These are phyloP conservation scores for Cordyceps cicadae DNA, from an alignment of 2,329 filamentous ascomycete species.

Conservation along the genomic window DNA sequence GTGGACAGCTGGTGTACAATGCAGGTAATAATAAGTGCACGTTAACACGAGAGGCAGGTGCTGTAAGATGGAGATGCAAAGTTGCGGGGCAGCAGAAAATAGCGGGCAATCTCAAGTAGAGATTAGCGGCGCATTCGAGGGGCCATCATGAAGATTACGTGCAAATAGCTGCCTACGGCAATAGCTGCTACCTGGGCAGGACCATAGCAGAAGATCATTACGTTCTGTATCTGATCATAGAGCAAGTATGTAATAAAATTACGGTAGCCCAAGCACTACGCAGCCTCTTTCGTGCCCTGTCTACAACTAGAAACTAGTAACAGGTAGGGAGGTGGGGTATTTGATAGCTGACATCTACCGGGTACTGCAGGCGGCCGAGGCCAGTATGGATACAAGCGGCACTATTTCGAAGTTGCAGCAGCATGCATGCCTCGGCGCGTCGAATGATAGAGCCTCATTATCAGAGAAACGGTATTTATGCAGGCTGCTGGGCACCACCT, in stretches of 20 bases:
- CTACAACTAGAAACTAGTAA: not conserved
- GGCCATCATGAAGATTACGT: too few species aligned
- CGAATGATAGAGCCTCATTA: not conserved
- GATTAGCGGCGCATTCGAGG: not conserved
- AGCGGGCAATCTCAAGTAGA: not conserved
- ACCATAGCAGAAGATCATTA: not conserved
- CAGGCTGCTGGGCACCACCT: not conserved
- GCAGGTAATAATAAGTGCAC: not conserved
- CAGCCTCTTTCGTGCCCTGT: not conserved
- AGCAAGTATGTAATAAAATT: not conserved
- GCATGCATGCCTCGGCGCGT: not conserved
- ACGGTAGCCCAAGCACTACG: not conserved
- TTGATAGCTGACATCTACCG: not conserved
- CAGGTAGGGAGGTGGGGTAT: too few species aligned
- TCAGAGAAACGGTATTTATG: not conserved
- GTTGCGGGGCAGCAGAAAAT: slow-evolving; percentile 5
- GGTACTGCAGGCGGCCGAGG: slow-evolving; percentile 1
- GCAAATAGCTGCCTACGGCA: too few species aligned
- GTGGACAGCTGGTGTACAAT: slow-evolving; percentile 2
- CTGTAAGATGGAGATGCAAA: not conserved
- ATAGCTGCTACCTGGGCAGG: not conserved
- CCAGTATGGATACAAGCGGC: not conserved
- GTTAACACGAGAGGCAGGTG: slow-evolving; percentile 5
- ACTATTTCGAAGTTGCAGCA: not conserved
- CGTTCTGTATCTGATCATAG: not conserved